phyloP scores from a whole-genome alignment of 148 eudicot species.

The Fagopyrum tataricum region DNA sequence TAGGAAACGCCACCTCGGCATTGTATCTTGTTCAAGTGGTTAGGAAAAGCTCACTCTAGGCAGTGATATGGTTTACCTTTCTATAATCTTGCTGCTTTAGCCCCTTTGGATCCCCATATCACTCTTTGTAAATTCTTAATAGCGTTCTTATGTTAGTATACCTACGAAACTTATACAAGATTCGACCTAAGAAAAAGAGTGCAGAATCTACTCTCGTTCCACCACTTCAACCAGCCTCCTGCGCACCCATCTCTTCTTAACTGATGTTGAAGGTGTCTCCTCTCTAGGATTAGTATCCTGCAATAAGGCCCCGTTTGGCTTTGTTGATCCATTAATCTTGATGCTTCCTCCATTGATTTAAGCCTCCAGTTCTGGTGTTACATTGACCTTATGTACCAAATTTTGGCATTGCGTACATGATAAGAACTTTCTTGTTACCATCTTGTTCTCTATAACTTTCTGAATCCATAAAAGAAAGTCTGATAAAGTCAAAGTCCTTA shows the following conservation, averaged over 20 bases:
- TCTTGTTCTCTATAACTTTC: background rate
- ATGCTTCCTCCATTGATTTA: background rate
- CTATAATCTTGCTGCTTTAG: slow-evolving; percentile 1
- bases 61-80: background rate
- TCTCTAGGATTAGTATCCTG: slow-evolving; percentile 17
- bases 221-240: slow-evolving; percentile 77
- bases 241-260: slow-evolving; percentile 70
- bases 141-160: background rate
- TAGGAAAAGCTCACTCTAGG: no score
- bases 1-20: no score
- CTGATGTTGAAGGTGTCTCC: slow-evolving; percentile 14
- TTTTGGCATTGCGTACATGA: background rate
- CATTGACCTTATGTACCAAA: slow-evolving; percentile 1
- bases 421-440: background rate
- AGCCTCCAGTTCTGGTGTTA: background rate
- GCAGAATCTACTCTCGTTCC: slow-evolving; percentile 28
- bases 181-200: background rate
- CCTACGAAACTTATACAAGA: background rate
- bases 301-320: slow-evolving; percentile 9
- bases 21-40: no score
- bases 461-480: background rate
- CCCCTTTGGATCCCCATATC: background rate
- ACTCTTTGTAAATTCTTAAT: background rate
- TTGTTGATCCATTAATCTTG: slow-evolving; percentile 13
- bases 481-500: no score